A percentile compares a stretch with the other conserved stretches of the same genome.
phyloP scores from a whole-genome alignment of 106 monocot genomes.

The Platanthera zijinensis region DNA sequence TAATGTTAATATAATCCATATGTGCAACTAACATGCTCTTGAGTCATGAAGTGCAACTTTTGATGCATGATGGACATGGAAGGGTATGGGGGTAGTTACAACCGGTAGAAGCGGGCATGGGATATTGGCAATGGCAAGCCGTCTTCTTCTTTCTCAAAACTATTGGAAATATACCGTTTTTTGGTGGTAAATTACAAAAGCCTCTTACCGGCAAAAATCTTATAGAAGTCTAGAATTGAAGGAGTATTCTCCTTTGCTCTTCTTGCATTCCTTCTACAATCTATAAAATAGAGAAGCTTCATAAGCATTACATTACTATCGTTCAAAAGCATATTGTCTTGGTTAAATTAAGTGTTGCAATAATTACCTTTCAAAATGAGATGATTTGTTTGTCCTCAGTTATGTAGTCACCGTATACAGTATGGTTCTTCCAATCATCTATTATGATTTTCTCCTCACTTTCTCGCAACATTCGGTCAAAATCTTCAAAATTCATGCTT shows the following conservation, averaged over 20 bases:
- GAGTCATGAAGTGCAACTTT: conserved; percentile 38
- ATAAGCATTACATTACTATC: neutral
- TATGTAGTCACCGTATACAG: conserved; percentile 61
- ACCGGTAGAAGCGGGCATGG: conserved; percentile 63
- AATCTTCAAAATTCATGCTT: conserved; percentile 54
- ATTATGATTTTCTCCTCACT: conserved; percentile 26
- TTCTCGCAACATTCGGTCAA: conserved; percentile 58
- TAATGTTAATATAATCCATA: conserved; percentile 43
- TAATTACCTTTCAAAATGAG: conserved; percentile 79
- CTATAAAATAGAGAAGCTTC: conserved; percentile 15
- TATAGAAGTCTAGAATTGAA: conserved; percentile 72
- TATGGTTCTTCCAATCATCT: conserved; percentile 64
- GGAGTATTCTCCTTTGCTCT: conserved; percentile 38
- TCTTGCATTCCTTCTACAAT: conserved; percentile 44
- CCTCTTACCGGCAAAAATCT: conserved; percentile 55
- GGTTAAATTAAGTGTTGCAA: neutral
- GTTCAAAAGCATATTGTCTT: neutral
- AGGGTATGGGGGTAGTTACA: conserved; percentile 43
- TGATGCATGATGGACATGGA: conserved; percentile 30
- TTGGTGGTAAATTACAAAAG: conserved; percentile 47
- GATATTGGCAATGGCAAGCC: conserved; percentile 39
- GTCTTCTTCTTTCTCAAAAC: conserved; percentile 20
- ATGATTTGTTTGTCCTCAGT: conserved; percentile 41
- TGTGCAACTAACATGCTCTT: conserved; percentile 50
- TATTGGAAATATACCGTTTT: conserved; percentile 47